These are phyloP conservation scores for Lasiodiplodia hormozganensis DNA, from an alignment of 2,329 filamentous ascomycete genomes.

Conservation along the genomic window DNA sequence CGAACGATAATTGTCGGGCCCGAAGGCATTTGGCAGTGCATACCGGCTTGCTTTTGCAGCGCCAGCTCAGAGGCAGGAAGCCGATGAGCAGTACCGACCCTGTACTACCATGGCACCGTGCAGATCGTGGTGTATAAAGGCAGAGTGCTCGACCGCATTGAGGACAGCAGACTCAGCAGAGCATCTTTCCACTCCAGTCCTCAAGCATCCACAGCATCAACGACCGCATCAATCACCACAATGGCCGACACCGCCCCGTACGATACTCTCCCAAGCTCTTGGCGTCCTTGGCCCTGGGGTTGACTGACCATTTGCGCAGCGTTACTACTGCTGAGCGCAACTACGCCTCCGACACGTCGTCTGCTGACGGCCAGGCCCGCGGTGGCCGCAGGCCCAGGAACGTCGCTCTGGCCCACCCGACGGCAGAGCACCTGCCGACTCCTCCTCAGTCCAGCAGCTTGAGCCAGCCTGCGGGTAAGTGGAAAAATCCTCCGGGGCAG, in stretches of 20 bases:
- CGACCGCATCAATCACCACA: slow-evolving; percentile 1
- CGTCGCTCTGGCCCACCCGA: slow-evolving; percentile 19
- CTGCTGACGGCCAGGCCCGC: slow-evolving; percentile 22
- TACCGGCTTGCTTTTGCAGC: slow-evolving; percentile 22
- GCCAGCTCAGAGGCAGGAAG: slow-evolving; percentile 10
- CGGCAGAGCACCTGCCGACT: slow-evolving; percentile 13
- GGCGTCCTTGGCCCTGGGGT: neutral
- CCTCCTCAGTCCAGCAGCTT: slow-evolving; percentile 21
- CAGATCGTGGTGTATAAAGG: neutral
- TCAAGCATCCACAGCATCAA: slow-evolving; percentile 1
- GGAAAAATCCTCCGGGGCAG: neutral
- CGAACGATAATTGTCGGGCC: slow-evolving; percentile 18
- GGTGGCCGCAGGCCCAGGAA: slow-evolving; percentile 27
- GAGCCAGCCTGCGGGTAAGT: slow-evolving; percentile 27
- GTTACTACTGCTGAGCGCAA: slow-evolving; percentile 13
- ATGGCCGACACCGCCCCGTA: slow-evolving; percentile 24
- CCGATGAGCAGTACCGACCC: slow-evolving; percentile 2
- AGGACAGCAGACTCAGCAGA: slow-evolving; percentile 9
- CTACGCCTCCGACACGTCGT: slow-evolving; percentile 24
- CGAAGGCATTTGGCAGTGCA: slow-evolving; percentile 3
- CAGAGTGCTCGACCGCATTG: neutral
- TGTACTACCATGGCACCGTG: neutral
- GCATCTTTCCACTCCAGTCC: slow-evolving; percentile 16
- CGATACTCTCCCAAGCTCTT: neutral
- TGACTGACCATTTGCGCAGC: neutral